Conservation (phyloP, 2,329 filamentous ascomycete species). For the Pezicula carpinea region DNA sequence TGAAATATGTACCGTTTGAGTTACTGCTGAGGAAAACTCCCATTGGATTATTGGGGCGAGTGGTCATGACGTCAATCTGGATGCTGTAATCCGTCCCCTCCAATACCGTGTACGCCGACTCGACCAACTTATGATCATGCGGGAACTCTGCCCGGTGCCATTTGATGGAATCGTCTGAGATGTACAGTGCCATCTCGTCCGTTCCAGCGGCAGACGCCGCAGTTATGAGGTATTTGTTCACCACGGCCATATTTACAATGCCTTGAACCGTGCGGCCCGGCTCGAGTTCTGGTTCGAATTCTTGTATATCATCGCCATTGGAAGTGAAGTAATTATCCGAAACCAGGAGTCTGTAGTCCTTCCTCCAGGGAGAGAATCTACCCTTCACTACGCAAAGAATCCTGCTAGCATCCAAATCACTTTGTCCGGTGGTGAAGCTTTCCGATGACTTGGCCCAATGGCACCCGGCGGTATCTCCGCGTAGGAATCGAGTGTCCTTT, state of each 20-base stretch:
- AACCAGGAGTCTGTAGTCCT: constrained; percentile 72
- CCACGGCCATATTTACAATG: constrained; percentile 73
- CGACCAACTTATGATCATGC: constrained; percentile 70
- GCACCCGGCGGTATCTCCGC: constrained; percentile 68
- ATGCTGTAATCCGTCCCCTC: constrained; percentile 98
- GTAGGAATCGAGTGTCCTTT: constrained; percentile 57
- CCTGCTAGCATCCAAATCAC: constrained; percentile 62
- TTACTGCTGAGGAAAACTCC: constrained; percentile 93
- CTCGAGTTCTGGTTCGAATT: constrained; percentile 74
- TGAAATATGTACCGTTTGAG: constrained; percentile 95
- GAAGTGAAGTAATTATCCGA: constrained; percentile 78
- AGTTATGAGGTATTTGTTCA: constrained; percentile 83
- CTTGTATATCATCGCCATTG: constrained; percentile 45
- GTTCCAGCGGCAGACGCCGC: constrained; percentile 76
- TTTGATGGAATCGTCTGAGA: constrained; percentile 74
- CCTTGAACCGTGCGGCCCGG: constrained; percentile 70
- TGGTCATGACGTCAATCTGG: constrained; percentile 86
- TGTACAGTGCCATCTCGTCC: constrained; percentile 86
- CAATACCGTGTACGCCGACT: constrained; percentile 87
- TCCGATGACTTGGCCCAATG: constrained; percentile 80
- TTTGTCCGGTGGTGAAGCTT: constrained; percentile 65
- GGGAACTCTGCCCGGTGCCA: constrained; percentile 95
- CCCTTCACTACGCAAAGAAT: constrained; percentile 78
- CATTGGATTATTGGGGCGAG: constrained; percentile 62
- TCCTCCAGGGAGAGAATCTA: constrained; percentile 62